Base-by-base conservation (phyloP, 805 yeast species). In the Monosporozyma unispora region DNA sequence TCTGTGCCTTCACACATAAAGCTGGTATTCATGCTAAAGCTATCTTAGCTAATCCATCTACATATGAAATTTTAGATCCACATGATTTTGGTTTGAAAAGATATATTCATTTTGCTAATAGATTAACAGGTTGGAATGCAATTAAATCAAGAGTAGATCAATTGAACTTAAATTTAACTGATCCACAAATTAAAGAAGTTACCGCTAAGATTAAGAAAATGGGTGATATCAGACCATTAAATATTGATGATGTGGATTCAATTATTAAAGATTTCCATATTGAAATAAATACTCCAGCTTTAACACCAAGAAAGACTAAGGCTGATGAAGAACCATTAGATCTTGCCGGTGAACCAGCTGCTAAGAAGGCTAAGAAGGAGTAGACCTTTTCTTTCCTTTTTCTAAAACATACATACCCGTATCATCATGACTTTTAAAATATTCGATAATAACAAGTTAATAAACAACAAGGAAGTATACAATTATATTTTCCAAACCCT, bases 21-120 rank as follows among this genome's bases (percentile, higher is more conserved):
- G 99, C 99, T 49, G 99, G 99, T 72, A 90, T 91, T 67, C 99
- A 91, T 70, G 98, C 99, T 60, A 91, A 93, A 78, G 98, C 98
- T 49, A 91, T 91, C 59, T 79, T 91, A 59, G 99, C 99, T 53
- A 91, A 91, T 74, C 99, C 99, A 53, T 88, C 96, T 44, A 93
- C 98, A 16, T 91, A 91, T 69, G 99, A 91, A 76, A 91, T 91
- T 64, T 78, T 91, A 68, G 87, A 85, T 67, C 99, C 99, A 51
- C 74, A 84, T 25, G 99, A 91, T 72, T 91, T 91, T 64, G 99
- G 99, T 68, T 81, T 91, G 65, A 82, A 95, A 47, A 81, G 99
- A 67, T 91, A 91, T 71, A 91, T 91, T 63, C 98, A 93, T 70
- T 91, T 91, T 68, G 98, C 98, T 59, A 90, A 90, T 78, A 83